Evolutionary conservation across 306 rosid species (phyloP), one percentile per base, ranked within the genome.

Genomic region (Fagus sylvatica): DNA sequence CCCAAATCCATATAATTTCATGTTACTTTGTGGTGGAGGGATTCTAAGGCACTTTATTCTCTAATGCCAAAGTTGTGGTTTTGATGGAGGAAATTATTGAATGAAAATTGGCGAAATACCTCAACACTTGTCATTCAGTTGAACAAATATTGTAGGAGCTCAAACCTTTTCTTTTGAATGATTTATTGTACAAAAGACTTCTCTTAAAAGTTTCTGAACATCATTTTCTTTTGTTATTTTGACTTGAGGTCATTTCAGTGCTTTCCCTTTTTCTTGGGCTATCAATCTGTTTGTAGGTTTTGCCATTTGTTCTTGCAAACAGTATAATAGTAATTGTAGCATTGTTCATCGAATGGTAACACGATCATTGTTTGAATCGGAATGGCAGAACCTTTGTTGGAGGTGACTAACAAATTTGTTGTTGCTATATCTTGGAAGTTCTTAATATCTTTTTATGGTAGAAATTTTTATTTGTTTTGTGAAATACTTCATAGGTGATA

Each of bases 381-480:
- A 55, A 55, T 0, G 4, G 36, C 30, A 57, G 11, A 57, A 57
- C 6, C 64, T 57, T 56, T 57, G 16, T 28, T 57, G 64, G 16
- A 28, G 62, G 64, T 57, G 16, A 57, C 36, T 57, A 32, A 57
- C 64, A 57, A 7, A 22, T 57, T 57, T 9, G 1, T 9, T 22
- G 36, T 40, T 54, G 17, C 42, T 15, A 4, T 53, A 10, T 49
- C 55, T 43, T 46, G n/a, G 46, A 43, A 5, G 54, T 71, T 73
- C 69, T 13, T 74, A 19, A 46, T 74, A 13, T 36, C 57, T 37
- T 17, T 70, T 76, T 48, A 7, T 72, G 51, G 5, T 60, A 75
- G 56, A 73, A 61, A 10, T 9, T 61, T 66, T 73, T 40, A 32
- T 43, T 62, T 59, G 33, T 48, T 77, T 74, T 56, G 28, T 75